Conservation (phyloP, 2,329 filamentous ascomycete species). For the Aspergillus terreus region DNA sequence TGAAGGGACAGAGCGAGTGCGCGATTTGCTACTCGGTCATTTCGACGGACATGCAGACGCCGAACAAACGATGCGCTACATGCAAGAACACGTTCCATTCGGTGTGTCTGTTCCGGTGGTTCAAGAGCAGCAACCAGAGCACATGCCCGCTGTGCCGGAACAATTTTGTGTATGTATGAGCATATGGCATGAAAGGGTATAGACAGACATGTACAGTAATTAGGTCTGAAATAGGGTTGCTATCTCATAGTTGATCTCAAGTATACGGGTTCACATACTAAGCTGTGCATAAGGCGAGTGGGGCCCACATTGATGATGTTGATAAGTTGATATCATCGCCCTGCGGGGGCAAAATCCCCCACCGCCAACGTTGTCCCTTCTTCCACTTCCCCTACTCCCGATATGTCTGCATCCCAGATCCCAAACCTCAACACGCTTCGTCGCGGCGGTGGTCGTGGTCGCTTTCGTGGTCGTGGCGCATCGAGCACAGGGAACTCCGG, state of each 20-base stretch:
- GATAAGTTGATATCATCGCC: not conserved
- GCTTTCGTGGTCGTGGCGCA: slow-evolving; percentile 44
- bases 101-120: slow-evolving; percentile 92
- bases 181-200: not conserved
- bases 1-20: slow-evolving; percentile 92
- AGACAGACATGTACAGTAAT: not conserved
- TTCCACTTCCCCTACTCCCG: slow-evolving; percentile 11
- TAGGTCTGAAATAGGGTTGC: no score
- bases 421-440: slow-evolving; percentile 69
- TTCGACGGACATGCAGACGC: slow-evolving; percentile 79
- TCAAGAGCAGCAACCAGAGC: slow-evolving; percentile 86
- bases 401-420: slow-evolving; percentile 70
- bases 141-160: slow-evolving; percentile 92
- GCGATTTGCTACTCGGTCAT: slow-evolving; percentile 97
- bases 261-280: not conserved
- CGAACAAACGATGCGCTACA: slow-evolving; percentile 85
- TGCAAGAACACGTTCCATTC: slow-evolving; percentile 94
- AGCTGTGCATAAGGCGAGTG: not conserved
- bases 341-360: slow-evolving; percentile 1
- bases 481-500: slow-evolving; percentile 13
- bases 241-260: not conserved
- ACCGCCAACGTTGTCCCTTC: slow-evolving; percentile 1
- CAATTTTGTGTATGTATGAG: slow-evolving; percentile 56
- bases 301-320: not conserved
- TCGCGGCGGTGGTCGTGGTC: slow-evolving; percentile 47